A percentile compares a stretch with the other conserved stretches of the same genome.
phyloP scores from a whole-genome alignment of 2,329 filamentous ascomycete species.

The Venturia oleaginea region DNA sequence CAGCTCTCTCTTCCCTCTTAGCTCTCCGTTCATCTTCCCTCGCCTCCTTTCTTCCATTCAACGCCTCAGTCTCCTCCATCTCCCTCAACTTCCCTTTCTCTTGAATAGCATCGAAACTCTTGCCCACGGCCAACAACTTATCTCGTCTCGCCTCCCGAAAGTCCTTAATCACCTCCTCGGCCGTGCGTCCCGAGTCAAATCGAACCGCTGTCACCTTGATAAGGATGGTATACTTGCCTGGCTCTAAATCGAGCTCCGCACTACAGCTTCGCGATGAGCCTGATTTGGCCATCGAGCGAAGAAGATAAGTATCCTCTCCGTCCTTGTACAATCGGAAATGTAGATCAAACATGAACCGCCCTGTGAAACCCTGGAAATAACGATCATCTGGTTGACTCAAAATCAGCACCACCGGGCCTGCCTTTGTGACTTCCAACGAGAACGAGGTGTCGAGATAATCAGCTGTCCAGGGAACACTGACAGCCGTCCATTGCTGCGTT shows the following conservation, averaged over 20 bases:
- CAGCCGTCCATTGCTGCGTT: conserved; percentile 44
- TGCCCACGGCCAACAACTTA: conserved; percentile 14
- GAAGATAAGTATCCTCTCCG: conserved; percentile 7
- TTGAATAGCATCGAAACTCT: conserved; percentile 14
- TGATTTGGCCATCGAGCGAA: conserved; percentile 12
- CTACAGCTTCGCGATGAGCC: conserved; percentile 12
- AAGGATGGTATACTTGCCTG: conserved; percentile 12
- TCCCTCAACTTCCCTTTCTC: conserved; percentile 14
- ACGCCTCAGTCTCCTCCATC: conserved; percentile 11
- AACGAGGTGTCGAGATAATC: conserved; percentile 47
- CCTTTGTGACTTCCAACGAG: conserved; percentile 35
- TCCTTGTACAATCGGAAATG: conserved; percentile 37
- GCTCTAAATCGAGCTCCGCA: conserved; percentile 14
- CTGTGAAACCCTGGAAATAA: conserved; percentile 43
- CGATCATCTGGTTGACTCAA: conserved; percentile 44
- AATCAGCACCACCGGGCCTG: conserved; percentile 40
- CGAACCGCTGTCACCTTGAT: conserved; percentile 15
- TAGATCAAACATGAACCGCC: conserved; percentile 44
- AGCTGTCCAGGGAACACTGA: conserved; percentile 43
- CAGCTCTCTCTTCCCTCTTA: background rate
- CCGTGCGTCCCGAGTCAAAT: background rate
- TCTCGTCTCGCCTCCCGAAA: conserved; percentile 11
- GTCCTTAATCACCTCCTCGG: conserved; percentile 13
- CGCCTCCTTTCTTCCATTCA: conserved; percentile 8
- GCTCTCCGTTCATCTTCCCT: background rate